Evolutionary conservation across 73 alveolate genomes (phyloP).

Genomic region (Tetrahymena borealis): DNA sequence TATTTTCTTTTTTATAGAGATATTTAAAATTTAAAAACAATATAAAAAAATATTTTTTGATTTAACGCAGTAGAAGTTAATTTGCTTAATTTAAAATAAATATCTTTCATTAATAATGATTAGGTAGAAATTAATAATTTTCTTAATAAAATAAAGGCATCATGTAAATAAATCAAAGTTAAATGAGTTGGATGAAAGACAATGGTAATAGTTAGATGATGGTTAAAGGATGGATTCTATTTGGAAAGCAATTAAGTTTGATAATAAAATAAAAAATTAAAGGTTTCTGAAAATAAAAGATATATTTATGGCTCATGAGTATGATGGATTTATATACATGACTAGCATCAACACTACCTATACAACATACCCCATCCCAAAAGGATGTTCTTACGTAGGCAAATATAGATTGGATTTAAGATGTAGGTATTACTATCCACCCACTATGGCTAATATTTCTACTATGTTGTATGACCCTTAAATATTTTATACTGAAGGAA

Average conservation of each 20-base stretch:
- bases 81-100: no score
- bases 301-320: neutral
- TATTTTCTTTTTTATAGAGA: no score
- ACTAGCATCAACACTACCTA: neutral
- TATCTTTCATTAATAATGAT: no score
- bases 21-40: no score
- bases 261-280: neutral
- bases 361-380: neutral
- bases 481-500: neutral
- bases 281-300: neutral
- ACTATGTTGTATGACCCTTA: neutral
- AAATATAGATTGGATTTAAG: neutral
- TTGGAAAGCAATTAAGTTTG: neutral
- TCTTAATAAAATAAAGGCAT: no score
- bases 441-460: neutral
- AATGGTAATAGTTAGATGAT: neutral
- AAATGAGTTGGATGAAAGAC: neutral
- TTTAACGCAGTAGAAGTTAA: no score
- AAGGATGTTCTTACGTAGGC: neutral
- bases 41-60: no score
- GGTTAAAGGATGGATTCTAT: neutral
- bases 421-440: neutral
- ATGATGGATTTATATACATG: neutral
- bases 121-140: no score
- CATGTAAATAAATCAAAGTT: neutral